These are phyloP conservation scores for Venturia pyrina DNA, from an alignment of 2,329 filamentous ascomycete species.

Conservation along the genomic window DNA sequence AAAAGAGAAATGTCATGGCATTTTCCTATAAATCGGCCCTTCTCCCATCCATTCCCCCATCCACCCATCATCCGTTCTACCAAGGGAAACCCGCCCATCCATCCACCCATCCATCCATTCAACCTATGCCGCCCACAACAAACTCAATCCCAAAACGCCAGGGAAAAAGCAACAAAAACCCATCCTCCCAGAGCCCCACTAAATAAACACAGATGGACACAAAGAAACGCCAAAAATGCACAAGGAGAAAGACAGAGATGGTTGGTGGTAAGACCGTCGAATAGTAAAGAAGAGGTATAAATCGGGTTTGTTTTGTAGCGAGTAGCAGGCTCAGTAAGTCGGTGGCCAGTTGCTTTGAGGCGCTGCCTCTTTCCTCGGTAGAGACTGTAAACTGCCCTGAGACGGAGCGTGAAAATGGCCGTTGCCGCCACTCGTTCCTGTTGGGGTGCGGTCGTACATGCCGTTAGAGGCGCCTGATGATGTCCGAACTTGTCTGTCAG, in stretches of 20 bases:
- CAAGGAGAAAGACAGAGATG: neutral
- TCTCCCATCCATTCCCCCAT: neutral
- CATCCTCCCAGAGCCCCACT: neutral
- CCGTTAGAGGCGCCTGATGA: neutral
- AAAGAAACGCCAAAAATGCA: neutral
- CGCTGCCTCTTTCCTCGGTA: constrained; percentile 5
- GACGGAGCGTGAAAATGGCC: neutral
- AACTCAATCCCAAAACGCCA: neutral
- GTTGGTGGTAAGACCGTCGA: neutral
- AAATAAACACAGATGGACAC: neutral
- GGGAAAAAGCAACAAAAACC: neutral
- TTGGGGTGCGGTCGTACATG: neutral
- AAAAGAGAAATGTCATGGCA: neutral
- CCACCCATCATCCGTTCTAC: too few species aligned
- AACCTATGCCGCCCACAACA: neutral
- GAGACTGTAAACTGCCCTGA: neutral
- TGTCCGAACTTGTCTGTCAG: neutral
- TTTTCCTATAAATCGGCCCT: neutral
- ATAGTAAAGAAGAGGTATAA: neutral
- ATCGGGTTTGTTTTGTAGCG: neutral
- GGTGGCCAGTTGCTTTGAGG: neutral
- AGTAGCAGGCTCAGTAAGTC: neutral
- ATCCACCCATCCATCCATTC: neutral
- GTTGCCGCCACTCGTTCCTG: neutral
- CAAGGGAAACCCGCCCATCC: too few species aligned